These are phyloP conservation scores for Lenzites betulinus DNA, from an alignment of 768 basidiomycete species.

Conservation along the genomic window DNA sequence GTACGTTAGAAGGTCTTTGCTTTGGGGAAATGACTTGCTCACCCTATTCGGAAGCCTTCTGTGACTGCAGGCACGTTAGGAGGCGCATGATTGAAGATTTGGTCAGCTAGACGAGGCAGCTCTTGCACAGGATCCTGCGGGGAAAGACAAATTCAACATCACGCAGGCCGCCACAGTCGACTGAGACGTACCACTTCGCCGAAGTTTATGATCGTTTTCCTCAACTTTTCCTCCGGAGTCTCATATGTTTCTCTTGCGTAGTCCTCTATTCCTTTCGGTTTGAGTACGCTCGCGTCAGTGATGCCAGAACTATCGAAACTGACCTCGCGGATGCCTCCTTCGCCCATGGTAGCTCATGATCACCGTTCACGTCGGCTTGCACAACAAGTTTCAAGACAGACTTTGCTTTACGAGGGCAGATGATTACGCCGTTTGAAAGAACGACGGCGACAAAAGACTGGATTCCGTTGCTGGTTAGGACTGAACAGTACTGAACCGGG, in stretches of 20 bases:
- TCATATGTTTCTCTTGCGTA: constrained; percentile 62
- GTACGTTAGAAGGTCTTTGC: constrained; percentile 11
- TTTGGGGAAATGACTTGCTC: constrained; percentile 22
- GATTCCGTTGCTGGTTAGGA: constrained; percentile 2
- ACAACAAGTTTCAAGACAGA: not conserved
- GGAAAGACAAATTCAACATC: not conserved
- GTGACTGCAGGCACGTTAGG: constrained; percentile 64
- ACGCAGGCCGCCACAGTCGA: not conserved
- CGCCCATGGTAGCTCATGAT: constrained; percentile 30
- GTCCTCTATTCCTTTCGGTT: constrained; percentile 50
- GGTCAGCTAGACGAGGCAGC: constrained; percentile 62
- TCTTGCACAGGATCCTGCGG: constrained; percentile 71
- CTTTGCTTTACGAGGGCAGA: no score
- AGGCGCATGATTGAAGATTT: constrained; percentile 61
- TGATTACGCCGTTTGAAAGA: no score
- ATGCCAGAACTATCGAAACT: not conserved
- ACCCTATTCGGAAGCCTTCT: constrained; percentile 79
- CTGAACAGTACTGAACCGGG: not conserved
- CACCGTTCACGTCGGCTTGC: not conserved
- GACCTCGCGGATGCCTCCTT: constrained; percentile 28
- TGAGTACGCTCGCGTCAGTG: not conserved
- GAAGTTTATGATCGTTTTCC: constrained; percentile 64
- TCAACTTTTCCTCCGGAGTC: constrained; percentile 73
- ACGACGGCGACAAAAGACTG: constrained; percentile 1
- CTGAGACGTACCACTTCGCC: constrained; percentile 75